Evolutionary conservation across 2,329 filamentous ascomycete genomes (phyloP), one percentile per base, ranked within the genome.

Genomic region (Aureobasidium pullulans): DNA sequence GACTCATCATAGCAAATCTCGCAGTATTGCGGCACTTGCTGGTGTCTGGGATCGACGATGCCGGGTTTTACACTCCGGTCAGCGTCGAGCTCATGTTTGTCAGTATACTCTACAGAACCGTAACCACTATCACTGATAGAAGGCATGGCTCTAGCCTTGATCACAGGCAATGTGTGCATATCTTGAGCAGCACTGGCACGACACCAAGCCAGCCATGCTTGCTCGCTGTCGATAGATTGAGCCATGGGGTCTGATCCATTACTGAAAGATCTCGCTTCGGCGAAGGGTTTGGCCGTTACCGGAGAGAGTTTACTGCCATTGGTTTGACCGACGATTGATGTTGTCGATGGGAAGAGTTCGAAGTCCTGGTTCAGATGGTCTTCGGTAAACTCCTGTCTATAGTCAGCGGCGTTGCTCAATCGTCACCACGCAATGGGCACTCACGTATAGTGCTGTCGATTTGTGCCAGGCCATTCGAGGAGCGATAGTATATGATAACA

Each of bases 381-480:
- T 19, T 31, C 5, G 7, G 6, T 8, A 23, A 31, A 31, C 29
- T 37, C 42, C 53, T 47, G 32, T 37, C 8, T 6, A 29, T 8
- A 28, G 42, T 57, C 31, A 57, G 53, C 28, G 15, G 6, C 13
- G 19, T 36, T 32, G 1, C 29, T 37, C 5, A 15, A 28, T 2
- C 8, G 6, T 4, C n/a, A 3, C 11, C 11, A 13, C 42, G 37
- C 13, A 34, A 54, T 15, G 10, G 6, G 6, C 8, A 46, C 52
- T 6, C 2, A 56, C 40, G 42, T 57, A 31, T 39, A 11, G 19
- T 9, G 5, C 7, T 39, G 5, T 19, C 6, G 42, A 31, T 8
- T 16, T 47, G 16, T 37, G 53, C 53, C 53, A 57, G 53, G 53
- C 53, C 53, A 57, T 57, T 39, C 53, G 53, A 57, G 13, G 9